Evolutionary conservation across 2,329 filamentous ascomycete species (phyloP).

Genomic region (Epichloe bromicola): DNA sequence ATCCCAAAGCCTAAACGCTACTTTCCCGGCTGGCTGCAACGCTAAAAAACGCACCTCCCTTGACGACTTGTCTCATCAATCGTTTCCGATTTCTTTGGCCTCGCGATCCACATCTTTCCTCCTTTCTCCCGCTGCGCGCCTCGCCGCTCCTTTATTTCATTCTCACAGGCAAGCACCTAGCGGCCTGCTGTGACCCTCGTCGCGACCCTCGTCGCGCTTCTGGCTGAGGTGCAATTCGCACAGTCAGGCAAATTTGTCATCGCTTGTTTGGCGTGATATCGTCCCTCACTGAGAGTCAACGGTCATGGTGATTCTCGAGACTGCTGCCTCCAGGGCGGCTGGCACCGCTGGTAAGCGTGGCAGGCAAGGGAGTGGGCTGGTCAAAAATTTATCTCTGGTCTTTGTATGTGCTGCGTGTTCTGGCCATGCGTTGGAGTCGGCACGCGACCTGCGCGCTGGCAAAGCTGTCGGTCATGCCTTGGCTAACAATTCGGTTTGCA

Average conservation of each 20-base stretch:
- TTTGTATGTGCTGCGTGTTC: slow-evolving; percentile 6
- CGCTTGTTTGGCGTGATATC: neutral
- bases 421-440: neutral
- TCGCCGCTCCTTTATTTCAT: slow-evolving; percentile 1
- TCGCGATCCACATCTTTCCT: neutral
- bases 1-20: neutral
- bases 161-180: neutral
- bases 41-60: neutral
- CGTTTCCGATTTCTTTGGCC: neutral
- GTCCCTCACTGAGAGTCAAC: neutral
- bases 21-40: neutral
- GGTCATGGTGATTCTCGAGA: slow-evolving; percentile 12
- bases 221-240: neutral
- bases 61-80: neutral
- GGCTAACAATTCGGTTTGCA: slow-evolving; percentile 6
- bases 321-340: slow-evolving; percentile 6
- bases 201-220: neutral
- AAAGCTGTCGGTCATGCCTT: neutral
- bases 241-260: neutral
- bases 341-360: slow-evolving; percentile 1
- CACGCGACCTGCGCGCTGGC: neutral
- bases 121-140: neutral
- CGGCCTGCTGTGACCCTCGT: neutral
- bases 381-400: slow-evolving; percentile 13
- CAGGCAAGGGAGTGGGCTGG: slow-evolving; percentile 6